Conservation (phyloP, 192 early-diverging fungal genomes). For the Coemansia biformis region DNA sequence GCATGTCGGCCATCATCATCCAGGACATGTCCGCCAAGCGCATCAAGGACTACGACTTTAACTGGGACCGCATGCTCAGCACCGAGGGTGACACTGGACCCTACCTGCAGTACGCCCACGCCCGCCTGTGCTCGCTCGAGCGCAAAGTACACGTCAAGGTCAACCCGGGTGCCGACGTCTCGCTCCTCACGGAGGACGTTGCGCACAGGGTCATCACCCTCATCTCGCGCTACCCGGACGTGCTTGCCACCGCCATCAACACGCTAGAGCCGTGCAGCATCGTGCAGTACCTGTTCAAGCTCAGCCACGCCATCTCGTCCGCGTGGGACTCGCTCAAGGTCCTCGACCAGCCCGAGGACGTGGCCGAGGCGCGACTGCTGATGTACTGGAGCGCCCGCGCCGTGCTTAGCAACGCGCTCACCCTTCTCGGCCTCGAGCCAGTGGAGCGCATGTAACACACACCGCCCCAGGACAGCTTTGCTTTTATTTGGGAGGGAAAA, state of each 20-base stretch:
- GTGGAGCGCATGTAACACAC: constrained; percentile 88
- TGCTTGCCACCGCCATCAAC: constrained; percentile 61
- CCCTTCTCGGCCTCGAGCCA: constrained; percentile 75
- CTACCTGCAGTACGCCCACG: constrained; percentile 97
- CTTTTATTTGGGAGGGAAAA: too few species aligned
- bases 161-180: constrained; percentile 62
- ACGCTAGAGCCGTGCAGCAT: constrained; percentile 80
- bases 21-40: constrained; percentile 89
- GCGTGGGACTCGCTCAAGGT: constrained; percentile 76
- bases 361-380: constrained; percentile 84
- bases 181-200: constrained; percentile 61
- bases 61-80: constrained; percentile 85
- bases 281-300: constrained; percentile 77
- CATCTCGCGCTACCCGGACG: constrained; percentile 81
- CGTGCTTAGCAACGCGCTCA: constrained; percentile 81
- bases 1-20: constrained; percentile 86
- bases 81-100: constrained; percentile 99
- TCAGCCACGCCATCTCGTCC: constrained; percentile 74
- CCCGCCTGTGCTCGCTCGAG: constrained; percentile 93
- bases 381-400: constrained; percentile 79
- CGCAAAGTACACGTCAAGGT: constrained; percentile 63
- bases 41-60: constrained; percentile 92
- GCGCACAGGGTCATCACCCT: constrained; percentile 70
- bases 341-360: constrained; percentile 58
- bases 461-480: too few species aligned